Evolutionary conservation across 345 rosid species (phyloP).

Genomic region (Kernera saxatilis): DNA sequence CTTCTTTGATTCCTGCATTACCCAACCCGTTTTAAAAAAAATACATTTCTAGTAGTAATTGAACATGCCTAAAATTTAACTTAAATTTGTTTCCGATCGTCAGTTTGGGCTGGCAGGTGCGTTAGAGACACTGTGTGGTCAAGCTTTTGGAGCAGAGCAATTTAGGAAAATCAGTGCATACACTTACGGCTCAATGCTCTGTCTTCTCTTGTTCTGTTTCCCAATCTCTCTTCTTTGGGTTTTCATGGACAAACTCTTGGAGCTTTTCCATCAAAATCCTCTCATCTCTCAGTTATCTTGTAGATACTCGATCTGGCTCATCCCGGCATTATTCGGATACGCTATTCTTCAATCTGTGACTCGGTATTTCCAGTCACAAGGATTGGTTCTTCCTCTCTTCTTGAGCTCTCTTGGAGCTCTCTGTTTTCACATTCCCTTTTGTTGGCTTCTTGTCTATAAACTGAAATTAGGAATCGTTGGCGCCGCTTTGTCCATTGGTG

Average conservation of each 20-base stretch:
- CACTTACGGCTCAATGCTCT: constrained; percentile 33
- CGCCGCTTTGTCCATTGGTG: constrained; percentile 38
- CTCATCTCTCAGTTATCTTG: constrained; percentile 35
- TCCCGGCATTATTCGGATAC: constrained; percentile 38
- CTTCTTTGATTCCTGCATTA: too few species aligned
- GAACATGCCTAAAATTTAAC: too few species aligned
- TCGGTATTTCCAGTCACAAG: constrained; percentile 42
- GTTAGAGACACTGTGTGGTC: constrained; percentile 32
- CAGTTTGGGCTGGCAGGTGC: constrained; percentile 41
- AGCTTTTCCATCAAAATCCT: constrained; percentile 38
- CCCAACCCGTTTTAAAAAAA: too few species aligned
- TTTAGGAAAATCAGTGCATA: constrained; percentile 37
- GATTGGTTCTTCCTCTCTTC: constrained; percentile 34
- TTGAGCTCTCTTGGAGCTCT: constrained; percentile 32
- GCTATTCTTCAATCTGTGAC: constrained; percentile 36
- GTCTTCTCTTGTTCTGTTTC: constrained; percentile 28
- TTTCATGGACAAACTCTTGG: constrained; percentile 38
- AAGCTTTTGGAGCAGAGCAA: constrained; percentile 56
- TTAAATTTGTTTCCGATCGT: not conserved
- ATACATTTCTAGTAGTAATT: too few species aligned
- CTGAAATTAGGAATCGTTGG: constrained; percentile 21
- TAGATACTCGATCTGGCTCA: constrained; percentile 36
- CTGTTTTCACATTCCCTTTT: constrained; percentile 37
- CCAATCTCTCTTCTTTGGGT: constrained; percentile 38
- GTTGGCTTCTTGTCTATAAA: constrained; percentile 12